A percentile compares a stretch with the other conserved stretches of the same genome.
phyloP scores from a whole-genome alignment of 176 grass and related monocot species.

The Oryza punctata region DNA sequence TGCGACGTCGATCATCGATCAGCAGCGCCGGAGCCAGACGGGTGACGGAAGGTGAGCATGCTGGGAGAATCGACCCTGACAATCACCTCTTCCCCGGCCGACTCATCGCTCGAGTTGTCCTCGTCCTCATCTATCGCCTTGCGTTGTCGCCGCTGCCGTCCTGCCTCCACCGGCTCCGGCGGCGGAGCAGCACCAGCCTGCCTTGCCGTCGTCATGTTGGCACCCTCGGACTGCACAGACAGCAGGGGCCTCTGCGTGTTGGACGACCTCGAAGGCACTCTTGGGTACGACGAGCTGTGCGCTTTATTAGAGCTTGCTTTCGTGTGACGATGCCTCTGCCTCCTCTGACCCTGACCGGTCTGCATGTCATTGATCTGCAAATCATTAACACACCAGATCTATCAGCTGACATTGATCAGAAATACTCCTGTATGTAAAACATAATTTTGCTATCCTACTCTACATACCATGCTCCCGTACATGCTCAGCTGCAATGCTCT shows the following conservation, averaged over 20 bases:
- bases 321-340: constrained; percentile 1
- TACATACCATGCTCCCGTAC: constrained; percentile 81
- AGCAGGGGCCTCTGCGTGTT: constrained; percentile 44
- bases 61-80: constrained; percentile 89
- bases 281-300: constrained; percentile 66
- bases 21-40: constrained; percentile 19
- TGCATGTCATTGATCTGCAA: constrained; percentile 53
- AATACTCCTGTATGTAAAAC: neutral
- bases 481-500: constrained; percentile 86
- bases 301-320: constrained; percentile 13
- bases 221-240: constrained; percentile 67
- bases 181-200: neutral
- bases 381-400: neutral
- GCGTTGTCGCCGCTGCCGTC: neutral
- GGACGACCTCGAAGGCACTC: constrained; percentile 49
- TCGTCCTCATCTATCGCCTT: constrained; percentile 12
- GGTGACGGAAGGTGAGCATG: constrained; percentile 61
- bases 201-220: constrained; percentile 38
- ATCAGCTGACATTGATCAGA: neutral
- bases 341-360: constrained; percentile 1
- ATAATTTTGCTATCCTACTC: neutral
- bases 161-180: neutral
- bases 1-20: neutral
- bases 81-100: constrained; percentile 68
- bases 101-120: constrained; percentile 71